Base-by-base conservation (phyloP, 2,329 filamentous ascomycete genomes). In the Grosmannia huntii region DNA sequence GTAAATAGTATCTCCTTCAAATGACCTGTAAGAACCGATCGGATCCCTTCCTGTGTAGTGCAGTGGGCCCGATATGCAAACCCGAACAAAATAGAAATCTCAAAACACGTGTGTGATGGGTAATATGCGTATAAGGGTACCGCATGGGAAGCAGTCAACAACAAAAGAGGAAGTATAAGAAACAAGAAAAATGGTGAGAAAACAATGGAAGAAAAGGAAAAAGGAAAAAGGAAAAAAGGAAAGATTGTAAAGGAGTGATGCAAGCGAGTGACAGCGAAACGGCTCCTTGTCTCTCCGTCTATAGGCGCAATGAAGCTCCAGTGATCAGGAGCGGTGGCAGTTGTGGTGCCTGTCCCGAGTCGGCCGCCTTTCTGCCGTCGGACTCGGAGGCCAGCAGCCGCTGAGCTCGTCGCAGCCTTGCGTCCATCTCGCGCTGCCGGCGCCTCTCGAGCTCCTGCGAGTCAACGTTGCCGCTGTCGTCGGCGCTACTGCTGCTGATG, bases 341-440 rank as follows among this genome's bases (percentile, higher is more conserved):
- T 16, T 49, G 21, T 49, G 46, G 46, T 49, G 46, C 11, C 23
- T 49, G 49, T 1, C 49, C 49, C 3, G 27, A 19, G 5, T 4
- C 25, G 16, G 4, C 25, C 16, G 25, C 49, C 25, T 28, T 36
- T 12, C 33, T 27, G 33, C 33, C 25, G 28, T 52, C 46, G 10
- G 46, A 25, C 25, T 33, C 31, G 7, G 53, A 11, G 9, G 38
- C 53, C 46, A 76, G 66, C 55, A 78, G 63, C 57, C 65, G 68
- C 33, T 71, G 68, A 1, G 76, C 75, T 33, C 75, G 67, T 48
- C 67, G 65, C 31, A 78, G 60, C 55, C 75, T 68, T 48, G 72
- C 71, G 55, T 71, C 68, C 59, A 67, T 72, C 52, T 72, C 68
- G 53, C 63, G 65, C 52, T 74, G 62, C 2, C 67, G 67, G 62